Evolutionary conservation across 768 basidiomycete genomes (phyloP).

Genomic region (Imleria badia): DNA sequence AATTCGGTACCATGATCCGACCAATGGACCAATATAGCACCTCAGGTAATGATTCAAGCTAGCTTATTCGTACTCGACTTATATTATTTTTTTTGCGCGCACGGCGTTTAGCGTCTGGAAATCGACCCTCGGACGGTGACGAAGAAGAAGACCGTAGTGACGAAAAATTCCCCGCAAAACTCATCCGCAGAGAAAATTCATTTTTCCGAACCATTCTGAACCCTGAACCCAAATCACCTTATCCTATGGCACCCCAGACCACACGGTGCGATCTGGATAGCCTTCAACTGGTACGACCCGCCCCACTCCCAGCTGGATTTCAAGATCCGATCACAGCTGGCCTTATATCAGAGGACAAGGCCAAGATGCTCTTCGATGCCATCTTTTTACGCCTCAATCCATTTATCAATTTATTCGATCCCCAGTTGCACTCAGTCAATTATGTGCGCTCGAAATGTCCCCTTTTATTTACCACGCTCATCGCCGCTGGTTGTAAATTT

Average conservation of each 20-base stretch:
- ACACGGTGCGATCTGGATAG: constrained; percentile 36
- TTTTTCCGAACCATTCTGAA: constrained; percentile 86
- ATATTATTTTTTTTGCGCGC: neutral
- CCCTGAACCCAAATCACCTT: constrained; percentile 54
- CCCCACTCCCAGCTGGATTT: constrained; percentile 40
- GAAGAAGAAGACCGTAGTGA: constrained; percentile 69
- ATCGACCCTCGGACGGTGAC: constrained; percentile 39
- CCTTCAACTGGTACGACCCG: constrained; percentile 35
- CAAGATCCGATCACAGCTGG: constrained; percentile 73
- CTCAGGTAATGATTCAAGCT: constrained; percentile 22
- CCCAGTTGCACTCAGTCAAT: constrained; percentile 72
- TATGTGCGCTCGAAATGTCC: constrained; percentile 82
- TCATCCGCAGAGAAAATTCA: constrained; percentile 74
- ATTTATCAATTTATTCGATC: constrained; percentile 88
- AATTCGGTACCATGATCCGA: constrained; percentile 30
- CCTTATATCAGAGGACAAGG: constrained; percentile 67
- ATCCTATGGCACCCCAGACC: constrained; percentile 26
- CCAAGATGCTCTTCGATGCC: constrained; percentile 70
- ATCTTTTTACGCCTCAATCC: constrained; percentile 85
- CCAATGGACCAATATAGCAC: constrained; percentile 31
- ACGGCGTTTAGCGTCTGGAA: constrained; percentile 21
- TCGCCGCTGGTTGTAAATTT: constrained; percentile 85
- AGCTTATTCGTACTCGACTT: neutral
- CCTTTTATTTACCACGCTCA: constrained; percentile 80
- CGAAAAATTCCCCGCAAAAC: constrained; percentile 71